A percentile compares a stretch with the other conserved stretches of the same genome.
These are phyloP conservation scores for Edaphochlamys debaryana DNA, from an alignment of 139 green algal genomes.

Conservation along the genomic window DNA sequence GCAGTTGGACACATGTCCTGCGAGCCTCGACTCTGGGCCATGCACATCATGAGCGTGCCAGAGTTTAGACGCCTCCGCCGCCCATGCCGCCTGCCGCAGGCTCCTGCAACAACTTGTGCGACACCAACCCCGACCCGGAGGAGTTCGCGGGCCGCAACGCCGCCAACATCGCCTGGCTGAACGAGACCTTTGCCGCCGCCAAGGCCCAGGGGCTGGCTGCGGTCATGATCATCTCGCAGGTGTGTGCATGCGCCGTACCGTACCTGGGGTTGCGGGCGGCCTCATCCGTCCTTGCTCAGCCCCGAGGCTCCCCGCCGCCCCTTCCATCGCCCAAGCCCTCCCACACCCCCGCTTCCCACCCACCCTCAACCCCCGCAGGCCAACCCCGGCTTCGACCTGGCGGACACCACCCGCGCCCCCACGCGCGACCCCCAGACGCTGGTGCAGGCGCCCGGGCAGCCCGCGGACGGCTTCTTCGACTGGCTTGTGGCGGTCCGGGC, in stretches of 20 bases:
- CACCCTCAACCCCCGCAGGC: background rate
- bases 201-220: background rate
- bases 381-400: background rate
- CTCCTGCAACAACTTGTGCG: conserved; percentile 39
- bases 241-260: background rate
- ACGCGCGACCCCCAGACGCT: background rate
- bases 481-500: background rate
- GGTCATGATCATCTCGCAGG: conserved; percentile 26
- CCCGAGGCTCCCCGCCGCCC: too few relatives aligned
- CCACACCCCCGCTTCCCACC: too few relatives aligned
- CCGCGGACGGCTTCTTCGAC: conserved; percentile 7
- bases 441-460: background rate
- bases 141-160: conserved; percentile 15
- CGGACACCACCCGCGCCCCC: background rate
- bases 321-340: too few relatives aligned
- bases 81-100: too few relatives aligned
- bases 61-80: too few relatives aligned
- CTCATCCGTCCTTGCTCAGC: too few relatives aligned
- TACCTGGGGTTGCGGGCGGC: background rate
- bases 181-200: background rate
- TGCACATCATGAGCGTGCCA: too few relatives aligned
- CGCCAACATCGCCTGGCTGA: conserved; percentile 27
- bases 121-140: conserved; percentile 7
- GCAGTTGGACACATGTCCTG: too few relatives aligned
- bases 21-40: too few relatives aligned